Evolutionary conservation across 352 stramenopile genomes (phyloP).

Genomic region (Phytophthora cryptogea): DNA sequence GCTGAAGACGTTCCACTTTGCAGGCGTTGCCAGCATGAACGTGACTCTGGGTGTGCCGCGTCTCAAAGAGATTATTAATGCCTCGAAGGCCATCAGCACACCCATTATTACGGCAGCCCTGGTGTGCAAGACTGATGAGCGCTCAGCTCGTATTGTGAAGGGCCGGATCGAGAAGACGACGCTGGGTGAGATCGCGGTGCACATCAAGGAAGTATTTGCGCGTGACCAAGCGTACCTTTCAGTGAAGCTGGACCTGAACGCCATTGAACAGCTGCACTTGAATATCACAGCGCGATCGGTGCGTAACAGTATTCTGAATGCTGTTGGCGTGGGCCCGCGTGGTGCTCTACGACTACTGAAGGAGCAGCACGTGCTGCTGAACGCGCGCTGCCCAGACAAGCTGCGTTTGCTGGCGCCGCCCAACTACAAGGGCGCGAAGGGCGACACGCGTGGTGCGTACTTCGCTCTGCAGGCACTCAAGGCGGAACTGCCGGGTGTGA

Average conservation of each 20-base stretch:
- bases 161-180: slow-evolving; percentile 99
- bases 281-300: slow-evolving; percentile 94
- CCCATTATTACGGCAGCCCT: slow-evolving; percentile 99
- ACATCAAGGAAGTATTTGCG: slow-evolving; percentile 99
- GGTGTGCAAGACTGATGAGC: slow-evolving; percentile 96
- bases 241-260: slow-evolving; percentile 96
- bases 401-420: slow-evolving; percentile 79
- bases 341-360: slow-evolving; percentile 78
- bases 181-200: slow-evolving; percentile 94
- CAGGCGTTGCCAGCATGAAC: slow-evolving; percentile 99
- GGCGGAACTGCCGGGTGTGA: slow-evolving; percentile 93
- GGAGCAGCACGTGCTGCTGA: slow-evolving; percentile 86
- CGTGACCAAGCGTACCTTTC: slow-evolving; percentile 94
- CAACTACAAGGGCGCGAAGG: slow-evolving; percentile 88
- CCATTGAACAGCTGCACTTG: slow-evolving; percentile 97
- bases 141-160: slow-evolving; percentile 98
- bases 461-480: slow-evolving; percentile 97
- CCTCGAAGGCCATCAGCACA: slow-evolving; percentile 98
- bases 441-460: slow-evolving; percentile 82
- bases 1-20: slow-evolving; percentile 99
- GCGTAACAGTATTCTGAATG: slow-evolving; percentile 92
- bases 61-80: slow-evolving; percentile 97
- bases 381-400: slow-evolving; percentile 82
- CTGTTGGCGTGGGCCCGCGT: slow-evolving; percentile 65
- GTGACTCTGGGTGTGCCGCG: slow-evolving; percentile 99